phyloP scores from a whole-genome alignment of 176 grass and related monocot genomes.

The Rhynchospora pubera region DNA sequence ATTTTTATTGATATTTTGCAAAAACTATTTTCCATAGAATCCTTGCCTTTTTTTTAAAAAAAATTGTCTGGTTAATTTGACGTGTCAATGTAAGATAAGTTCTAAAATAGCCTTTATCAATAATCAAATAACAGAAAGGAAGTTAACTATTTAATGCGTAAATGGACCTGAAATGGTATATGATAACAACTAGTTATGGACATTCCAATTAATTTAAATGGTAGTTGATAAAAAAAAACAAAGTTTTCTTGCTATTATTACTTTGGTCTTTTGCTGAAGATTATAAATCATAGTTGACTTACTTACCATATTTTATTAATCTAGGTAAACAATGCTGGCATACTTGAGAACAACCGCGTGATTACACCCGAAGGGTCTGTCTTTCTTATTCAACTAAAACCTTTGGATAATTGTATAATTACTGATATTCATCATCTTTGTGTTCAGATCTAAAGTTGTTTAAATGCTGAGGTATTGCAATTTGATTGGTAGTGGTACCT shows the following conservation, averaged over 20 bases:
- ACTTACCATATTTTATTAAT: slow-evolving; percentile 17
- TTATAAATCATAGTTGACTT: neutral
- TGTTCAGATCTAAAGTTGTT: neutral
- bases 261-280: neutral
- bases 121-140: neutral
- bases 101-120: neutral
- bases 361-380: slow-evolving; percentile 66
- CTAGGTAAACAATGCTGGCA: slow-evolving; percentile 93
- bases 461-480: neutral
- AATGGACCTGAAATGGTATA: neutral
- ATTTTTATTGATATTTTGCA: neutral
- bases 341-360: slow-evolving; percentile 58
- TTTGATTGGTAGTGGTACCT: neutral
- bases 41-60: neutral
- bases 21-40: neutral
- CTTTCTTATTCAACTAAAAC: neutral
- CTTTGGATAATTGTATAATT: neutral
- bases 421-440: neutral
- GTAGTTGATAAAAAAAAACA: neutral
- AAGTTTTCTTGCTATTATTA: neutral
- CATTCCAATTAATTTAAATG: neutral
- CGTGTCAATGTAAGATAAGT: neutral
- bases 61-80: neutral
- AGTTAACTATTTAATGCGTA: neutral
- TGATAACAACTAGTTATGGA: neutral